Base-by-base conservation (phyloP, 257 asterid species). In the Solanum dulcamara region DNA sequence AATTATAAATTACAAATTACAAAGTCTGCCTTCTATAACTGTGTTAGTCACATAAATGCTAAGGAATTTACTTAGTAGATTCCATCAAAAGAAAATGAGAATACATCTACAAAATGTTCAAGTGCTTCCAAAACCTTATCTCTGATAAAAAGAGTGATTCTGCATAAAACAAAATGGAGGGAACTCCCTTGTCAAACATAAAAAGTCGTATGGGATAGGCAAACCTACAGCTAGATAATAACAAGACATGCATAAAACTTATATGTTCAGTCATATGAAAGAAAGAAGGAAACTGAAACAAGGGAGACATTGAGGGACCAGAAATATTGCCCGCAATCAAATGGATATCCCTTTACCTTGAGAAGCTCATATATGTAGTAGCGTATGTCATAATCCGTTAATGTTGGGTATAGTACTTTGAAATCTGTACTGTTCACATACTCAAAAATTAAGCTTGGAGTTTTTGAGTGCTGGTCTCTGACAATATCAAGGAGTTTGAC, bases 331-430 rank as follows among this genome's bases (percentile, higher is more conserved):
- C 83, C 28, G 83, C 38, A 28, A 48, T 77, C 83, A 28, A 28
- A 46, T 8, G 44, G 83, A 26, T 28, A 77, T 28, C 64, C 33
- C 57, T 91, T 87, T 85, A 93, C 97, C 97, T 93, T 92, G 87
- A 93, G 97, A 86, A 93, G 97, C 91, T 93, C 97, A 67, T 90
- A 92, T 82, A 93, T 92, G 91, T 93, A 93, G 91, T 93, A 93
- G 33, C 97, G 97, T n/a, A 92, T 90, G 89, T 93, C 97, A 81
- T 92, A 93, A 87, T 93, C 97, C 7, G 94, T 90, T 90, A 93
- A 86, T 42, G 97, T 93, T 66, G 97, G 97, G 85, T 93, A 93
- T 90, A 93, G 71, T 59, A 92, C 91, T 91, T 93, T 93, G 92
- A 93, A 93, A 88, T 93, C 97, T 87, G 97, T 92, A 86, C 94